A percentile compares a stretch with the other conserved stretches of the same genome.
These are phyloP conservation scores for Pythium myriotylum DNA, from an alignment of 352 stramenopile genomes.

Conservation along the genomic window DNA sequence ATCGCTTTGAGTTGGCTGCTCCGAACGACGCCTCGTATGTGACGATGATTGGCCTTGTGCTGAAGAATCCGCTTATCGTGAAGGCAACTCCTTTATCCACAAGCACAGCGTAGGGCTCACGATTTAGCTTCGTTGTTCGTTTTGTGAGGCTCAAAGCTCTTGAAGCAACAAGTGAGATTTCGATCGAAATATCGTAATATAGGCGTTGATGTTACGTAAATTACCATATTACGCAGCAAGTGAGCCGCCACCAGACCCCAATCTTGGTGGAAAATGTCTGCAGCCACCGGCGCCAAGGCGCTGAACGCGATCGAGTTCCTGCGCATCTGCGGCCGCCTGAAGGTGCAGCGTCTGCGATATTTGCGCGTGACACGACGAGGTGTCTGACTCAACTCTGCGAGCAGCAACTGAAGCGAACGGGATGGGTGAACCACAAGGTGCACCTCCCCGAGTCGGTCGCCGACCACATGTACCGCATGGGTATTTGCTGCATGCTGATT, in stretches of 20 bases:
- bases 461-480: constrained; percentile 94
- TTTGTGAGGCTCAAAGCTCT: too few relatives aligned
- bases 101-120: too few relatives aligned
- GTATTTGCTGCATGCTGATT: constrained; percentile 90
- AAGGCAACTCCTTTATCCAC: constrained; percentile 5
- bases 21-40: constrained; percentile 21
- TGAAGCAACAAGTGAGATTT: too few relatives aligned
- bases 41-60: constrained; percentile 6
- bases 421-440: constrained; percentile 93
- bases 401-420: constrained; percentile 89
- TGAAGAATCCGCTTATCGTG: constrained; percentile 23
- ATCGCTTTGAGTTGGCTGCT: constrained; percentile 24
- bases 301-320: constrained; percentile 80
- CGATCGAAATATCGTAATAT: too few relatives aligned
- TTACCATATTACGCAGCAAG: neutral
- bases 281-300: constrained; percentile 62
- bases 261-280: constrained; percentile 29
- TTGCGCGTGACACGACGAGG: neutral
- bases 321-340: constrained; percentile 74
- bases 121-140: too few relatives aligned
- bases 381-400: neutral
- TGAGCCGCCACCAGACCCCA: neutral
- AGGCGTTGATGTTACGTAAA: neutral
- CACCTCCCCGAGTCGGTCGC: constrained; percentile 89
- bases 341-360: constrained; percentile 38